Percentiles rank a stretch among this genome's conserved stretches.
Conservation (phyloP, 2,329 filamentous ascomycete genomes). For the Microcera coccophila region DNA sequence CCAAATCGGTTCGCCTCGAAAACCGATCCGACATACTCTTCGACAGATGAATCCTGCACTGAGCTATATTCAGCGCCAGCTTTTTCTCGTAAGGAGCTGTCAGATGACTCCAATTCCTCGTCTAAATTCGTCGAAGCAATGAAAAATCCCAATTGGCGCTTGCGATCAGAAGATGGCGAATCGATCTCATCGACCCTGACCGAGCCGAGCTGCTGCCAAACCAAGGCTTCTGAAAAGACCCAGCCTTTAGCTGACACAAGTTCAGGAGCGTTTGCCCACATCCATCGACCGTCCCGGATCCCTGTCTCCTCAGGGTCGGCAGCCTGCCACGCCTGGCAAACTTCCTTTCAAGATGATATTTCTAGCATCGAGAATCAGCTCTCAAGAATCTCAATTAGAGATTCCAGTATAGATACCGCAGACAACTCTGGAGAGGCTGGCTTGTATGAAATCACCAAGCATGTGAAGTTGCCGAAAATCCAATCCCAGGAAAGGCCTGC, state of each 20-base stretch:
- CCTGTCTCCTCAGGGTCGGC: too few species aligned
- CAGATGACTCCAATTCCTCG: conserved; percentile 15
- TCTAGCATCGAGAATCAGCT: too few species aligned
- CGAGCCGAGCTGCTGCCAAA: neutral
- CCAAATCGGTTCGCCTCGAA: neutral
- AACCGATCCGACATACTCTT: conserved; percentile 4
- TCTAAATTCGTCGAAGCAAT: conserved; percentile 31
- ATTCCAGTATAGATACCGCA: too few species aligned
- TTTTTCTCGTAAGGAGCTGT: conserved; percentile 9
- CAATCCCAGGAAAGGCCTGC: conserved; percentile 4
- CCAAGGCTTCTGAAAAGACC: neutral
- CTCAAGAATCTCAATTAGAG: too few species aligned
- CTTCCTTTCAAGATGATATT: too few species aligned
- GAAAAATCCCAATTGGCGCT: conserved; percentile 36
- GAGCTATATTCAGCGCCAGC: conserved; percentile 8
- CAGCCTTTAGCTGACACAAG: neutral
- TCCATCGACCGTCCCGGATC: too few species aligned
- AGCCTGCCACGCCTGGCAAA: too few species aligned
- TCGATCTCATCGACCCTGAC: neutral
- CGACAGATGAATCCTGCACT: conserved; percentile 11
- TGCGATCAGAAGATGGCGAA: conserved; percentile 12
- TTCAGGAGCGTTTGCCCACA: too few species aligned
- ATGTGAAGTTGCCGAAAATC: neutral
- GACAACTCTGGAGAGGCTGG: too few species aligned
- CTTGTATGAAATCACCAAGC: neutral